Percentiles rank a stretch among this genome's conserved stretches.
phyloP scores from a whole-genome alignment of 2,329 filamentous ascomycete genomes.

The Neoascochyta sp. region DNA sequence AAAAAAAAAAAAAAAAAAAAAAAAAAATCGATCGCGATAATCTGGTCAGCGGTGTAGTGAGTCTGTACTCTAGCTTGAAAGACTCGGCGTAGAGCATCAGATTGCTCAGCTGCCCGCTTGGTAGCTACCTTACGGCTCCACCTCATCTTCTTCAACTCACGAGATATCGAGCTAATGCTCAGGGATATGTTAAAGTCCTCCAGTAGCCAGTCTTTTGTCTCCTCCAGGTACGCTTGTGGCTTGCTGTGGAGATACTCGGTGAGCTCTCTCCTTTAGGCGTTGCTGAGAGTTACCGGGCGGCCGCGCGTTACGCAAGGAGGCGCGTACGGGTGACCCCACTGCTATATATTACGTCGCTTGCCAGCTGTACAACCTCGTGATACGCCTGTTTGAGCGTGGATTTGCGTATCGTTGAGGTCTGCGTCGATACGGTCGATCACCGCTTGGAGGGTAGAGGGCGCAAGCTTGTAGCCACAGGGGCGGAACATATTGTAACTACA shows the following conservation, averaged over 20 bases:
- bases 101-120: not conserved
- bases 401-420: slow-evolving; percentile 1
- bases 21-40: slow-evolving; percentile 1
- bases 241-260: not conserved
- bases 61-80: not conserved
- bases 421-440: slow-evolving; percentile 1
- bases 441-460: slow-evolving; percentile 1
- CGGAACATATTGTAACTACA: slow-evolving; percentile 2
- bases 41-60: not conserved
- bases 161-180: not conserved
- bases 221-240: slow-evolving; percentile 7
- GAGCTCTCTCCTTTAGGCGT: not conserved
- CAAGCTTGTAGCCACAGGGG: not conserved
- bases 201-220: slow-evolving; percentile 5
- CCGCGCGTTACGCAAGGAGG: not conserved
- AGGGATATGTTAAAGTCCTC: slow-evolving; percentile 2
- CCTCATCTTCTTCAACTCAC: slow-evolving; percentile 1
- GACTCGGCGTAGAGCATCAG: not conserved
- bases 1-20: too few relatives aligned
- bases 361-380: not conserved
- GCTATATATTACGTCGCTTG: not conserved
- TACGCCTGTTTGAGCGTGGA: slow-evolving; percentile 1
- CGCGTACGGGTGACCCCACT: not conserved
- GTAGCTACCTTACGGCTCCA: slow-evolving; percentile 4
- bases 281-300: not conserved